Percentiles rank a stretch among this genome's conserved stretches.
Evolutionary conservation across 768 basidiomycete species (phyloP).

Genomic region (Serendipita indica): DNA sequence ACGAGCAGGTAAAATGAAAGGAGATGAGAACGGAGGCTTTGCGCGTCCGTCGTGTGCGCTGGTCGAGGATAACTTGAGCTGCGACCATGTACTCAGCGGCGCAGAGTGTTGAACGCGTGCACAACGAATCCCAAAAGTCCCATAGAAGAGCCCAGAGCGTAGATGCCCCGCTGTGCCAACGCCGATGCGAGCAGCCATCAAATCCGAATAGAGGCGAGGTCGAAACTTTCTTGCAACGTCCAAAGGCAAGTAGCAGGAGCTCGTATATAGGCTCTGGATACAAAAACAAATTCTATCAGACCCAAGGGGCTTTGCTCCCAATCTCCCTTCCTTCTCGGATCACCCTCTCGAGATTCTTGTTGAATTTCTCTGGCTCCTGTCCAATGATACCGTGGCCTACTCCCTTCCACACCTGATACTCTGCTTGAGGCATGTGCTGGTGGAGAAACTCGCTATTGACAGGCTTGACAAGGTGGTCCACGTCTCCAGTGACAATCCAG

Average conservation of each 20-base stretch:
- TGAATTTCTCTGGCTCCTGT: slow-evolving; percentile 38
- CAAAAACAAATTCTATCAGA: no score
- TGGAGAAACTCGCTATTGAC: slow-evolving; percentile 39
- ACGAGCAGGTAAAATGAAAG: no score
- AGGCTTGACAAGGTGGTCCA: slow-evolving; percentile 41
- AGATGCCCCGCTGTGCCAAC: neutral
- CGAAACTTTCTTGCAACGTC: neutral
- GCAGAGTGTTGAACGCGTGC: no score
- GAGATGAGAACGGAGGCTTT: no score
- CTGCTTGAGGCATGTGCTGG: slow-evolving; percentile 40
- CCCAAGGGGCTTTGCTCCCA: neutral
- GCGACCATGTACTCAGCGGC: no score
- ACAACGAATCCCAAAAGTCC: neutral
- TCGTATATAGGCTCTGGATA: no score
- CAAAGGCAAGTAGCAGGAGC: neutral
- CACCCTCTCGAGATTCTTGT: slow-evolving; percentile 39
- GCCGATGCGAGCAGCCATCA: neutral
- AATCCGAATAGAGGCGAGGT: neutral
- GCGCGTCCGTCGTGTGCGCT: no score
- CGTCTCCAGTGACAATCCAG: slow-evolving; percentile 41
- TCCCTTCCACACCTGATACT: slow-evolving; percentile 38
- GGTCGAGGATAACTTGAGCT: no score
- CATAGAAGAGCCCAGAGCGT: neutral
- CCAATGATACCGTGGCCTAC: slow-evolving; percentile 49
- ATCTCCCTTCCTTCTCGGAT: slow-evolving; percentile 34